Base-by-base conservation (phyloP, 768 basidiomycete genomes). In the Macrolepiota fuliginosa region DNA sequence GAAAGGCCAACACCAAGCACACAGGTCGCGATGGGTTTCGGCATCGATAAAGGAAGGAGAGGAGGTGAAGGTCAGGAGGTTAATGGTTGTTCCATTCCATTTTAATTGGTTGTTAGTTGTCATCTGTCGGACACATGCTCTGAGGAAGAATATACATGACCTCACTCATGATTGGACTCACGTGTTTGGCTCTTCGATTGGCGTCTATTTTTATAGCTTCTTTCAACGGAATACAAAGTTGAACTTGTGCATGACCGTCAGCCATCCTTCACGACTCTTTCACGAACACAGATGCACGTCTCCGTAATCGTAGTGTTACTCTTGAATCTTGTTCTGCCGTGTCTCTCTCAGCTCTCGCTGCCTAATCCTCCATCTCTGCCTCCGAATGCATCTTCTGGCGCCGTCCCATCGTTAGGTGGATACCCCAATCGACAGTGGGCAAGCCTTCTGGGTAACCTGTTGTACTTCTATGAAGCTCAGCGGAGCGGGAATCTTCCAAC, bases 401-500 rank as follows among this genome's bases (percentile, higher is more conserved):
- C 88, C 13, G 65, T 79, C 46, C 65, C 78, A 17, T 81, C 85
- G n/a, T 64, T 74, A 13, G 72, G 74, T 29, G 70, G 68, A 58
- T 71, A 70, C 63, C 86, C 90, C 45, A 94, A 94, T 70, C 67
- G 83, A 2, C 91, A 94, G 70, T 96, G 94, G 93, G 82, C 87
- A 4, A 88, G 79, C 53, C 72, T 96, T 2, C 82, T 96, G 0
- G 95, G 94, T 3, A 86, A 89, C 71, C 72, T 89, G 27, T 71
- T 96, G 27, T 96, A 87, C 69, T 96, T 96, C 73, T 97, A 95
- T 69, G 95, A 97, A 64, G 94, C 88, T 1, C 95, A 97, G 69
- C 81, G 95, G 19, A 91, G 90, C 57, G 95, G 95, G 15, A 79
- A 79, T 46, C 80, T 96, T 15, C 83, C 89, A 0, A 67, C 74